These are phyloP conservation scores for Coprinopsis cinerea DNA, from an alignment of 768 basidiomycete genomes.

Conservation along the genomic window DNA sequence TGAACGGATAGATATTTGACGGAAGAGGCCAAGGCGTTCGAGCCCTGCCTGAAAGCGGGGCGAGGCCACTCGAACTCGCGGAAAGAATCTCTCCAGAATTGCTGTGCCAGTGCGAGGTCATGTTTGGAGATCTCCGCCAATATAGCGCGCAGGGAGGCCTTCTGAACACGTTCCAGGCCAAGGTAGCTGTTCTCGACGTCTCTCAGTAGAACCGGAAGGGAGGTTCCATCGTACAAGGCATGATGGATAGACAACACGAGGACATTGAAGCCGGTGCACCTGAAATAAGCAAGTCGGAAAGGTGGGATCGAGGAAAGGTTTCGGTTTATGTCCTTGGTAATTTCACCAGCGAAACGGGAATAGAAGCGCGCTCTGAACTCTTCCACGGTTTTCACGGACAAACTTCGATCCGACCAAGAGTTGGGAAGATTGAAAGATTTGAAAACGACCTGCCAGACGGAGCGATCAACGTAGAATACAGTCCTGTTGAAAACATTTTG, in stretches of 20 bases:
- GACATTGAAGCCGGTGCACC: slow-evolving; percentile 9
- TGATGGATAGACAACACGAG: slow-evolving; percentile 29
- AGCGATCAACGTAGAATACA: slow-evolving; percentile 23
- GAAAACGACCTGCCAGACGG: slow-evolving; percentile 23
- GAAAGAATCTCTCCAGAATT: slow-evolving; percentile 24
- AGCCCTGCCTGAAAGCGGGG: slow-evolving; percentile 2
- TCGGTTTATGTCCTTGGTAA: slow-evolving; percentile 24
- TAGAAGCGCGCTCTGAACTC: slow-evolving; percentile 20
- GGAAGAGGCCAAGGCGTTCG: background rate
- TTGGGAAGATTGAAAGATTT: slow-evolving; percentile 4
- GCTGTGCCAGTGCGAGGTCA: slow-evolving; percentile 18
- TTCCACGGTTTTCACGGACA: background rate
- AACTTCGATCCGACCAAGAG: background rate
- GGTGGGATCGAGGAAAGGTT: slow-evolving; percentile 21
- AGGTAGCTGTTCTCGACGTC: slow-evolving; percentile 23
- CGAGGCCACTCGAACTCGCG: slow-evolving; percentile 21
- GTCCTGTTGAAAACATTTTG: slow-evolving; percentile 17
- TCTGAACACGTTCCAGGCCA: slow-evolving; percentile 2
- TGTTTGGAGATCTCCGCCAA: slow-evolving; percentile 20
- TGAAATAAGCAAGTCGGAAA: slow-evolving; percentile 20
- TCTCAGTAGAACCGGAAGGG: slow-evolving; percentile 23
- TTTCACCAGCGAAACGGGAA: slow-evolving; percentile 8
- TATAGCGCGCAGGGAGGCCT: slow-evolving; percentile 16
- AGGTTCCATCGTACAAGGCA: slow-evolving; percentile 28
- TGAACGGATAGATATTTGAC: slow-evolving; percentile 12